Evolutionary conservation across 139 green algal genomes (phyloP).

Genomic region (Chloropicon primus): DNA sequence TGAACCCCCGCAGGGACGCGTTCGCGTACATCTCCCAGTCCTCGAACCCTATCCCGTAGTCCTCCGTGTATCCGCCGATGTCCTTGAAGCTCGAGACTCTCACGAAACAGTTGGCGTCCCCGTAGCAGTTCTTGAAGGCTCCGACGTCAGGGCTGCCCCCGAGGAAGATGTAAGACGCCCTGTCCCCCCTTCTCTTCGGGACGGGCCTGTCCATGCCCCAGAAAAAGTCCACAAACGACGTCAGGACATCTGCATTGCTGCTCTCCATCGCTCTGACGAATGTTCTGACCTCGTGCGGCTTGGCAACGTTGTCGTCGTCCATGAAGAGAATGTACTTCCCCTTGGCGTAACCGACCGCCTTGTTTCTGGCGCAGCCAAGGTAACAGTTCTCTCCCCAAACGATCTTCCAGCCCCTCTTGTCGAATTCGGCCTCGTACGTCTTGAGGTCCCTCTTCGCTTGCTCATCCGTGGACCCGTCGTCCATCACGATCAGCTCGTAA

Average conservation of each 20-base stretch:
- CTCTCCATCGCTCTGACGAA: conserved; percentile 17
- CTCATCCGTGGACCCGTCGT: conserved; percentile 14
- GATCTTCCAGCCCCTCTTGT: conserved; percentile 13
- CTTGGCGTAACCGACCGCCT: conserved; percentile 2
- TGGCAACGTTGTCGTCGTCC: conserved; percentile 28
- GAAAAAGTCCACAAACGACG: conserved; percentile 28
- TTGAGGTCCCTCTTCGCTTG: conserved; percentile 11
- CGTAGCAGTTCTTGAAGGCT: conserved; percentile 29
- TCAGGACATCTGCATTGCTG: conserved; percentile 21
- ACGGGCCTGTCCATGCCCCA: conserved; percentile 9
- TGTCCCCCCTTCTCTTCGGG: conserved; percentile 4
- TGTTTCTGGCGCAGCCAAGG: conserved; percentile 19
- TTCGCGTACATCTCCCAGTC: conserved; percentile 30
- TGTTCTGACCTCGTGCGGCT: conserved; percentile 15
- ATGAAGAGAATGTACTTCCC: conserved; percentile 27
- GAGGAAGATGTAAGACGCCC: conserved; percentile 22
- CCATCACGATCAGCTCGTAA: conserved; percentile 19
- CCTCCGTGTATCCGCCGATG: conserved; percentile 27
- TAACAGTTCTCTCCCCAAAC: conserved; percentile 13
- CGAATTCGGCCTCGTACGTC: conserved; percentile 8
- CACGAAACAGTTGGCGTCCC: conserved; percentile 25
- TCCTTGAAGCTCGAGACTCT: conserved; percentile 10
- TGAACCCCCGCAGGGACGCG: conserved; percentile 18
- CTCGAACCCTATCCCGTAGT: conserved; percentile 23
- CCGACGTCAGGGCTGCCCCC: conserved; percentile 15